Evolutionary conservation across 768 basidiomycete genomes (phyloP), one percentile per base, ranked within the genome.

Genomic region (Flagelloscypha sp.): DNA sequence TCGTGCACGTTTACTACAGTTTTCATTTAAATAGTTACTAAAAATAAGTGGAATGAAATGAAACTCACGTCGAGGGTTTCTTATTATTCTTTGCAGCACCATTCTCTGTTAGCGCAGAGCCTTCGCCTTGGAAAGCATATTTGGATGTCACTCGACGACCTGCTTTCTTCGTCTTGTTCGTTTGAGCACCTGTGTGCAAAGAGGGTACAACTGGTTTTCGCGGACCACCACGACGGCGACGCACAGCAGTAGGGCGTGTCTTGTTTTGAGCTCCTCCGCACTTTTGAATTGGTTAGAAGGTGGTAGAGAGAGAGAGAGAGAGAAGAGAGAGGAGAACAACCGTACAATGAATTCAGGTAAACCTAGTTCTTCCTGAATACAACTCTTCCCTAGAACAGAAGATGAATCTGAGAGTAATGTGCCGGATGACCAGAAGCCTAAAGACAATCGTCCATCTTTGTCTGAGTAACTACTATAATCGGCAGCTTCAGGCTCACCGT

Each of bases 381-480:
- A n/a, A n/a, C 72, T 74, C 38, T 71, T 59, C 3, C 74, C 72
- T 0, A 58, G 56, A 16, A 83, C 53, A 25, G 54, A 59, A 2
- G 66, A 65, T 1, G 83, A 81, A 54, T 89, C 84, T 1, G 63
- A 63, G 9, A 89, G 64, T 30, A 84, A 71, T 11, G 58, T 74
- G 2, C 87, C 86, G 27, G 79, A 74, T 11, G 85, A 88, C 84
- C 84, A 89, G 48, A 79, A 84, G 7, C 85, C 84, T 88, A 43
- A 23, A 29, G 24, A 24, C 17, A 20, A 33, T 6, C 38, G 44
- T 13, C 30, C 15, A 15, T 11, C 28, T 32, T 4, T 27, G 27
- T 27, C 24, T 28, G 24, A 27, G 17, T n/a, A 12, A 30, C 21
- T 24, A 19, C 40, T 13, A 3, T 21, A 24, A 4, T 25, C 28